phyloP scores from a whole-genome alignment of 1,284 basidiomycete species.

The Takashimella koratensis region DNA sequence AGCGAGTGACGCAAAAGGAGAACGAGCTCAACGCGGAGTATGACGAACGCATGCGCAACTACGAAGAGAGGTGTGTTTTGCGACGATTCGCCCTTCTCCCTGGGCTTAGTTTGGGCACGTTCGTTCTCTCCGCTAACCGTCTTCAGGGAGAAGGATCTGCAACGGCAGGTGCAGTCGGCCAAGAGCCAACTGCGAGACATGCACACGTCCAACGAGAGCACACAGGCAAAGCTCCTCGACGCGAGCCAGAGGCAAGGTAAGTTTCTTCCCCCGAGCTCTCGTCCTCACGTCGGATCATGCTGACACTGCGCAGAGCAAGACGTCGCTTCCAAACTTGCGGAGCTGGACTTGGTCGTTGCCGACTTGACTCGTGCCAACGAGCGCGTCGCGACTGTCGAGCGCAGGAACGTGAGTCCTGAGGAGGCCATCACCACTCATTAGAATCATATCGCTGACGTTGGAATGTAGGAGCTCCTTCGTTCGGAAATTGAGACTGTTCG shows the following conservation, averaged over 20 bases:
- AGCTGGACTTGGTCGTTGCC: conserved; percentile 86
- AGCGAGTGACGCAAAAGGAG: conserved; percentile 83
- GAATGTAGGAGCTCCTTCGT: conserved; percentile 79
- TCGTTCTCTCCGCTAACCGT: background rate
- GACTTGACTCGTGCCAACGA: conserved; percentile 91
- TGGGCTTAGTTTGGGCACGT: too few relatives aligned
- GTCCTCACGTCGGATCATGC: too few relatives aligned
- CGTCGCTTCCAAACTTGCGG: conserved; percentile 77
- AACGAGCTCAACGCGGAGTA: conserved; percentile 93
- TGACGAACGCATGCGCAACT: conserved; percentile 90
- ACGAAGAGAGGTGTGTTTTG: conserved; percentile 75
- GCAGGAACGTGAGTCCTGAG: conserved; percentile 67
- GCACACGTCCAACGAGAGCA: conserved; percentile 82
- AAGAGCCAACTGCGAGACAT: conserved; percentile 86
- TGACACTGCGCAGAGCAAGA: conserved; percentile 69
- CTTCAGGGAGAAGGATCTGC: conserved; percentile 79
- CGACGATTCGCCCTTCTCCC: too few relatives aligned
- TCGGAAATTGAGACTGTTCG: conserved; percentile 88
- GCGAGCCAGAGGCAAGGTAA: conserved; percentile 81
- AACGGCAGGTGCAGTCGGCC: conserved; percentile 75
- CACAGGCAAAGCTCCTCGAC: conserved; percentile 83
- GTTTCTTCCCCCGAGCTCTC: too few relatives aligned
- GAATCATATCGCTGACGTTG: conserved; percentile 9
- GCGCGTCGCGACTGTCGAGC: conserved; percentile 84
- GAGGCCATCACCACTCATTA: too few relatives aligned